Percentiles rank a stretch among this genome's conserved stretches.
These are phyloP conservation scores for Colletotrichum sp. DNA, from an alignment of 2,329 filamentous ascomycete genomes.

Conservation along the genomic window DNA sequence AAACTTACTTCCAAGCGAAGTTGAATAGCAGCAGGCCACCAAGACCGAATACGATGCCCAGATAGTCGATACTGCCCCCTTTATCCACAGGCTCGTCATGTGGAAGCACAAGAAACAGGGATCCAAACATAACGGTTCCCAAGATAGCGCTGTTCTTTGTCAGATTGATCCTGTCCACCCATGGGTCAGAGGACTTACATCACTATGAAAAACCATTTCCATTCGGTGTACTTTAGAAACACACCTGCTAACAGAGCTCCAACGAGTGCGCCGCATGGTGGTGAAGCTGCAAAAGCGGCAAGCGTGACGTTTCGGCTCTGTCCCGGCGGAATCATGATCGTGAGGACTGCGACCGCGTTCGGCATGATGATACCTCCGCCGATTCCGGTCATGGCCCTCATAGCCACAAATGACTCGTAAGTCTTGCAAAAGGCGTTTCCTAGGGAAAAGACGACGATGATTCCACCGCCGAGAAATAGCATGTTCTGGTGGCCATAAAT, in stretches of 20 bases:
- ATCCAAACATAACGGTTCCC: neutral
- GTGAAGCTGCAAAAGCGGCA: conserved; percentile 50
- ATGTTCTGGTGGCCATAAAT: neutral
- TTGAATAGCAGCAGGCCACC: conserved; percentile 50
- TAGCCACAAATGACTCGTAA: neutral
- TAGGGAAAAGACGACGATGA: neutral
- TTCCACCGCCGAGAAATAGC: neutral
- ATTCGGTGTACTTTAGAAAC: neutral
- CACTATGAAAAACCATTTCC: neutral
- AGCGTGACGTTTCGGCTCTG: conserved; percentile 47
- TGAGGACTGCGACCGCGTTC: conserved; percentile 55
- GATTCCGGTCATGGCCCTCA: conserved; percentile 27
- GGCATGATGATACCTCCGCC: conserved; percentile 58
- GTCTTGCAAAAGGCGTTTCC: neutral
- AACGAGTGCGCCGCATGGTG: conserved; percentile 49
- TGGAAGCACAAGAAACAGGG: neutral
- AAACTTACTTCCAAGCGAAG: conserved; percentile 53
- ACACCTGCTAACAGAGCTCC: conserved; percentile 44
- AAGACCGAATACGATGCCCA: conserved; percentile 27
- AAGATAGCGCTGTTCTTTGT: neutral
- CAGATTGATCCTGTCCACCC: neutral
- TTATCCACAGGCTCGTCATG: neutral
- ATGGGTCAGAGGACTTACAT: neutral
- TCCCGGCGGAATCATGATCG: conserved; percentile 51
- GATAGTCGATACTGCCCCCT: conserved; percentile 26